Base-by-base conservation (phyloP, 1,284 basidiomycete species). In the Macrocystidia cucumis region DNA sequence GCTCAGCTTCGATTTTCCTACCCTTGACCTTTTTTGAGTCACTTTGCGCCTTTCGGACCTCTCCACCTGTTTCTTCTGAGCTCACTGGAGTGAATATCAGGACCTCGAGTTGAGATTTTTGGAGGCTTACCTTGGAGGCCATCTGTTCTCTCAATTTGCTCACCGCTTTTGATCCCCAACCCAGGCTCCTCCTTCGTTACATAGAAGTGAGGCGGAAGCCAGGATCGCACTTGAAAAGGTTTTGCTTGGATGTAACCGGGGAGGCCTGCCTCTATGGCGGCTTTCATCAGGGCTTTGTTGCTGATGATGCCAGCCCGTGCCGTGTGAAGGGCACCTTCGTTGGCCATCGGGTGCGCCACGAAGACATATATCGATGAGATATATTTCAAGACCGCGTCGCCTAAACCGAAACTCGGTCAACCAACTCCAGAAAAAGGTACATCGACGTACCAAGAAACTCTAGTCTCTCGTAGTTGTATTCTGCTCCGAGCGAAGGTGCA, bases 381-480 rank as follows among this genome's bases (percentile, higher is more conserved):
- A 48, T 80, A 81, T 57, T 91, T 91, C 37, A 91, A 60, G 54
- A 85, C 84, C 17, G 83, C 73, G 56, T 91, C 86, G 13, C 86
- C 85, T 88, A 44, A 0, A 24, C 35, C 32, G n/a, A n/a, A n/a
- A 26, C 37, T 31, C 32, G 37, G 40, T 43, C 41, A 45, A 43
- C n/a, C 26, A 36, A 38, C 18, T 6, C 19, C 36, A 25, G 22
- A 35, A 34, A 36, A 29, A 39, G 37, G 19, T 2, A 30, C 3
- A 38, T 12, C n/a, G 14, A 34, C 8, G 16, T 11, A 85, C 86
- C 87, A 19, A 90, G 67, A 34, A 89, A 63, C 52, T 91, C 87
- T 23, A 89, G 59, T 23, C 87, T 74, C 56, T 91, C 84, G 53
- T 90, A 91, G 57, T 90, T 70, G 41, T 67, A 66, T 43, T 82